Conservation (phyloP, 139 green algal genomes). For the Chlorella sp. region DNA sequence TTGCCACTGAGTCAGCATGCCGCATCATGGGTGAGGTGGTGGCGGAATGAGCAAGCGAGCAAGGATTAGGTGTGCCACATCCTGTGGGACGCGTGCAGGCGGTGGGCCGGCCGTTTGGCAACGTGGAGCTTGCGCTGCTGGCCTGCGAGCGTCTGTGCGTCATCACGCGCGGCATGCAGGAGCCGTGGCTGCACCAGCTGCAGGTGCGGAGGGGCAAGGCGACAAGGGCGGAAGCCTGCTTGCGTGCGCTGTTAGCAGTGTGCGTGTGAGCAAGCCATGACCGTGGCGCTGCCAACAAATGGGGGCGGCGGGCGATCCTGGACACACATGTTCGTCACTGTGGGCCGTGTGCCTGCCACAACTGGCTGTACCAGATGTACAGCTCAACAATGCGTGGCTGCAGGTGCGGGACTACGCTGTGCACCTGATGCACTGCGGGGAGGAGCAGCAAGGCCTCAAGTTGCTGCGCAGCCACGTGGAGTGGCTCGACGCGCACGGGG, state of each 20-base stretch:
- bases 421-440: neutral
- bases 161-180: neutral
- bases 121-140: constrained; percentile 17
- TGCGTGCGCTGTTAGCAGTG: neutral
- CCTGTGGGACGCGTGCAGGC: too few relatives aligned
- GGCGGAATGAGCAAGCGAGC: too few relatives aligned
- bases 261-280: too few relatives aligned
- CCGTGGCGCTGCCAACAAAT: too few relatives aligned
- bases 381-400: neutral
- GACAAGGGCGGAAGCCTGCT: neutral
- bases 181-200: neutral
- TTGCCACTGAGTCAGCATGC: too few relatives aligned
- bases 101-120: constrained; percentile 15
- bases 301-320: too few relatives aligned
- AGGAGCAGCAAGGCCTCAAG: neutral
- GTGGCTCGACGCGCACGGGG: neutral
- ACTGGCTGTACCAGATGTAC: neutral
- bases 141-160: constrained; percentile 5
- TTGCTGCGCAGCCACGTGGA: neutral
- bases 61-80: too few relatives aligned
- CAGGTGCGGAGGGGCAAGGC: neutral
- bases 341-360: neutral
- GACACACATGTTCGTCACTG: too few relatives aligned
- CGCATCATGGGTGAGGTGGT: too few relatives aligned
- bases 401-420: neutral